A percentile compares a stretch with the other conserved stretches of the same genome.
These are phyloP conservation scores for Ceratocystis ficicola DNA, from an alignment of 2,329 filamentous ascomycete species.

Conservation along the genomic window DNA sequence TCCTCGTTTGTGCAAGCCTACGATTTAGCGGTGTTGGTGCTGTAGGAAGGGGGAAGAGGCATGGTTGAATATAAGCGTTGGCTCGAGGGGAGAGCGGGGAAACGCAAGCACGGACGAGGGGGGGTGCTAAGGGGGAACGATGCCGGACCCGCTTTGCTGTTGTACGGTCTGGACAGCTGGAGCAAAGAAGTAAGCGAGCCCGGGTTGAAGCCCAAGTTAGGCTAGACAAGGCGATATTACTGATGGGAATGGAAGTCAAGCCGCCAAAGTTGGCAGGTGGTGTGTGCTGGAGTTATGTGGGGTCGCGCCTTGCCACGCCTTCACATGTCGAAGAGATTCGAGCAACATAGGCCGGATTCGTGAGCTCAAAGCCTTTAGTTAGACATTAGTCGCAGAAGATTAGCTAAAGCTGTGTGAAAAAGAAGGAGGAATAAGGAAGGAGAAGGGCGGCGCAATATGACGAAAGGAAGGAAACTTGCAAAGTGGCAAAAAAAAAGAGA, in stretches of 20 bases:
- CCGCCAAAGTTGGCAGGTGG: background rate
- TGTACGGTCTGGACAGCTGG: too few relatives aligned
- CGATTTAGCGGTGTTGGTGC: background rate
- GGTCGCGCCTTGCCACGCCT: background rate
- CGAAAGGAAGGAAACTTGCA: background rate
- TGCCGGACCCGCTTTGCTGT: background rate
- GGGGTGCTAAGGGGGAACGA: background rate
- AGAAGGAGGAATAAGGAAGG: background rate
- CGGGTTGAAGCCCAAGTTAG: background rate
- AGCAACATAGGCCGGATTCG: too few relatives aligned
- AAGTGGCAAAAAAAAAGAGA: background rate
- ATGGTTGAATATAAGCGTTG: slow-evolving; percentile 2
- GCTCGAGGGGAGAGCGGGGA: background rate
- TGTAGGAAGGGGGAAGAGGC: background rate
- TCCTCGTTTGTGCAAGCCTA: background rate
- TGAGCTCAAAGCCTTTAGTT: too few relatives aligned
- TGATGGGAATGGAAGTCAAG: background rate
- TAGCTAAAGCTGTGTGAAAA: background rate
- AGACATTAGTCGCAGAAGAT: too few relatives aligned
- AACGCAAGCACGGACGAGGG: slow-evolving; percentile 2
- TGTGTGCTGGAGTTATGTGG: background rate
- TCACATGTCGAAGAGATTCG: too few relatives aligned
- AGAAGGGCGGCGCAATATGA: background rate
- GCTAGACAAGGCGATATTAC: background rate
- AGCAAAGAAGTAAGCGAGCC: too few relatives aligned